These are phyloP conservation scores for Acanthamoeba polyphaga DNA, from an alignment of 208 protist species.

Conservation along the genomic window DNA sequence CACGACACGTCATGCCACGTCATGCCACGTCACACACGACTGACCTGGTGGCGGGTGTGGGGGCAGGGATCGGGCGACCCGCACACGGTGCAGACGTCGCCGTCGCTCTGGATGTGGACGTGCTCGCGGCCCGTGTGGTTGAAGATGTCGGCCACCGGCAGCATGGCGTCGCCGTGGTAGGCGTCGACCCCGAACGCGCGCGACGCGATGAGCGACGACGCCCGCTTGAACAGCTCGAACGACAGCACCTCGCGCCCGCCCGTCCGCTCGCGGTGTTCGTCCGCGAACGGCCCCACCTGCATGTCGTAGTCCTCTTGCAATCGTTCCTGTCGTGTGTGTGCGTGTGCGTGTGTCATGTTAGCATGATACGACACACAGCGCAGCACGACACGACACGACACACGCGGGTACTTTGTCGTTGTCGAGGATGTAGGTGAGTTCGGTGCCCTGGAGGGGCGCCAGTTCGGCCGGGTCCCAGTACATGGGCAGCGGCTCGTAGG, in stretches of 20 bases:
- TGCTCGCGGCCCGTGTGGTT: not conserved
- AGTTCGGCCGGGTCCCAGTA: not conserved
- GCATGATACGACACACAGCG: too few relatives aligned
- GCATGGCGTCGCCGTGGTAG: conserved; percentile 3
- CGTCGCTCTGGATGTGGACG: not conserved
- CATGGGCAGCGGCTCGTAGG: not conserved
- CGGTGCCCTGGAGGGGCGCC: not conserved
- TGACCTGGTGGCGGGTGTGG: not conserved
- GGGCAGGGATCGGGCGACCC: not conserved
- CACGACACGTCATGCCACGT: too few relatives aligned
- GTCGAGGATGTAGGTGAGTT: not conserved
- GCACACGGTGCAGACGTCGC: not conserved
- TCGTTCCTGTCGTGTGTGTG: not conserved
- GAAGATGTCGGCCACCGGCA: not conserved
- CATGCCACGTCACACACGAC: too few relatives aligned
- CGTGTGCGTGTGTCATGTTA: too few relatives aligned
- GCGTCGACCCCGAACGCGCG: not conserved
- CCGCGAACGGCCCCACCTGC: not conserved
- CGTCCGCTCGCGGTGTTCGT: not conserved
- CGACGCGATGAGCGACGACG: not conserved
- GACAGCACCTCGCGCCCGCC: not conserved
- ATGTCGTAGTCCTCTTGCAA: not conserved
- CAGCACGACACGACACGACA: too few relatives aligned
- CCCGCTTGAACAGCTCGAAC: not conserved
- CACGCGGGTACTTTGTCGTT: not conserved